Evolutionary conservation across 2,329 filamentous ascomycete species (phyloP), one percentile per base, ranked within the genome.

Genomic region (Arthrobotrys musiformis): DNA sequence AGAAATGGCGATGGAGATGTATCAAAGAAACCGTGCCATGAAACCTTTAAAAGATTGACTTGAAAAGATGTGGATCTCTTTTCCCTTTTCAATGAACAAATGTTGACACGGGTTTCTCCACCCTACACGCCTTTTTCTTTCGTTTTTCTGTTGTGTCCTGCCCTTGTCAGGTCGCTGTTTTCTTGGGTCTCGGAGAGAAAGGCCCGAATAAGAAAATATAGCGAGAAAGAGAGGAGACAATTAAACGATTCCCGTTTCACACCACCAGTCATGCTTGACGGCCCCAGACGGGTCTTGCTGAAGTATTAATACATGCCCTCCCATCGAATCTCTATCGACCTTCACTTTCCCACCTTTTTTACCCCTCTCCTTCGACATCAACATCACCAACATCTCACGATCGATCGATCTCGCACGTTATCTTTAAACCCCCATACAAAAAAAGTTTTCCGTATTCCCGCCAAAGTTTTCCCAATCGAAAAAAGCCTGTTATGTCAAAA

Each of bases 141-240:
- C 56, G 42, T 48, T 50, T 26, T 62, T 60, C 11, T 35, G 30
- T 35, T 5, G 30, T 35, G 30, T 35, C 44, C 26, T 62, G 56
- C 58, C 68, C 68, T 56, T 56, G 68, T 70, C 68, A 28, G 15
- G 54, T 40, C 19, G 33, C 33, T 48, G 5, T 22, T 58, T 52
- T 61, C 33, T 67, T 67, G 28, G 69, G 69, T 73, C 50, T 68
- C 70, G 70, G 70, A 75, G 70, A 76, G 63, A 63, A 76, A 69
- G 48, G 19, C 70, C 70, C 70, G 70, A 76, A 76, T 62, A 76
- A 76, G 70, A 76, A 76, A 76, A 69, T 50, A 68, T 69, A 63
- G 70, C 70, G 63, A 76, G 70, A 76, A 76, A 15, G 40, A 44
- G 67, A 70, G 67, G 67, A 70, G 66, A 70, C 69, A 73, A 66